phyloP scores from a whole-genome alignment of 257 asterid species.

The Solanum okadae region DNA sequence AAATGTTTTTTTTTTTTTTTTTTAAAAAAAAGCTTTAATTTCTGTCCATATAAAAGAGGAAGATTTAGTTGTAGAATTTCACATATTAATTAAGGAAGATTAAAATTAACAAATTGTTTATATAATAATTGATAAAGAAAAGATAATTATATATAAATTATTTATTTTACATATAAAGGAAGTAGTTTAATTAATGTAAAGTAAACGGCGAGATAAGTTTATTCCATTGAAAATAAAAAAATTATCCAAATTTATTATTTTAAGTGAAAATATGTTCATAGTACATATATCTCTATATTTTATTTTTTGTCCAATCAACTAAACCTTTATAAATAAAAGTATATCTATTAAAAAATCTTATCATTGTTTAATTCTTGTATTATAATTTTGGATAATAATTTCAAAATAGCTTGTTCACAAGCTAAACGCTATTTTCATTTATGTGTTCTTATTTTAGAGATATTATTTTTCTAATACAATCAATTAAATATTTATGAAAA shows the following conservation, averaged over 20 bases:
- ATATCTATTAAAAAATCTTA: not conserved
- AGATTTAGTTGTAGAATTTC: not conserved
- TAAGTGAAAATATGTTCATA: not conserved
- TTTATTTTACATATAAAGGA: not conserved
- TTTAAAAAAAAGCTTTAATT: not conserved
- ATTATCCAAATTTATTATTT: not conserved
- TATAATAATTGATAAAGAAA: not conserved
- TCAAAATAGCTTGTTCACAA: not conserved
- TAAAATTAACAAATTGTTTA: not conserved
- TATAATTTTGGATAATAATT: not conserved
- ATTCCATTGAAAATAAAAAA: not conserved
- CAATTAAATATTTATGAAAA: too few species aligned
- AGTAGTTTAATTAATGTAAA: not conserved
- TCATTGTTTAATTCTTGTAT: not conserved
- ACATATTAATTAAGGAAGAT: not conserved
- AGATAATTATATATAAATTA: not conserved
- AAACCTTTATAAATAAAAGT: not conserved
- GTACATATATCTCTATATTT: not conserved
- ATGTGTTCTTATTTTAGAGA: not conserved
- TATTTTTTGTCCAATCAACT: not conserved
- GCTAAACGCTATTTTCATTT: not conserved
- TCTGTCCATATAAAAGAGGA: not conserved
- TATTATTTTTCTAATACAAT: not conserved
- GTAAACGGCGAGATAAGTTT: not conserved
- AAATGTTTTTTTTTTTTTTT: not conserved